Base-by-base conservation (phyloP, 768 basidiomycete species). In the Thelephora ganbajun region DNA sequence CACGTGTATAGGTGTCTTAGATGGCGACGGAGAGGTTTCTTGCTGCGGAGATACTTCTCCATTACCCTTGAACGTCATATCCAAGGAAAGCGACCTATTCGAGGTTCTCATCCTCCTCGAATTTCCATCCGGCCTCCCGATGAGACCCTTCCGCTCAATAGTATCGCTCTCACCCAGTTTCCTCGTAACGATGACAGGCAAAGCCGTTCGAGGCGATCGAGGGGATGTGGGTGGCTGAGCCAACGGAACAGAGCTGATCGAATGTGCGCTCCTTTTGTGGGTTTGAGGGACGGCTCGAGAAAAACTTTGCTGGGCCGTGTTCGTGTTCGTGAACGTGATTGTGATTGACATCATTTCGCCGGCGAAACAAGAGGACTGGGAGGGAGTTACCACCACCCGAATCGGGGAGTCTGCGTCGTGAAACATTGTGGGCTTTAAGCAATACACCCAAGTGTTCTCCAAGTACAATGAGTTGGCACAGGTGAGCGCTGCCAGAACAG, bases 351-450 rank as follows among this genome's bases (percentile, higher is more conserved):
- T 89, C 0, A 75, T 68, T 63, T 97, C 93, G 48, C 93, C 93
- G 0, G 93, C 89, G 61, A 93, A 97, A 65, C 84, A 97, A 0
- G 90, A 87, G 0, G 88, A 83, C 52, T 91, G 84, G 0, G 84
- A 72, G 1, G 93, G 93, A 0, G 75, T 74, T 18, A 86, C 80
- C 22, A 77, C 72, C 35, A 88, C 78, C 34, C 81, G 78, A 4
- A 88, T 71, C 43, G 56, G 39, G 14, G 39, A 41, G 16, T 41
- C 39, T 41, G 39, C 12, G 39, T 41, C 39, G 18, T 41, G 18
- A 14, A 14, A 30, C 26, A 30, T 30, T 30, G 26, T 30, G 5
- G 26, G 26, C 9, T 30, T 30, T 4, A 30, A 30, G 26, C 26
- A 9, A 30, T 9, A 9, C 26, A 30, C 26, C 9, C 26, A 9